A percentile compares a stretch with the other conserved stretches of the same genome.
phyloP scores from a whole-genome alignment of 768 basidiomycete genomes.

The Tulasnella sp. region DNA sequence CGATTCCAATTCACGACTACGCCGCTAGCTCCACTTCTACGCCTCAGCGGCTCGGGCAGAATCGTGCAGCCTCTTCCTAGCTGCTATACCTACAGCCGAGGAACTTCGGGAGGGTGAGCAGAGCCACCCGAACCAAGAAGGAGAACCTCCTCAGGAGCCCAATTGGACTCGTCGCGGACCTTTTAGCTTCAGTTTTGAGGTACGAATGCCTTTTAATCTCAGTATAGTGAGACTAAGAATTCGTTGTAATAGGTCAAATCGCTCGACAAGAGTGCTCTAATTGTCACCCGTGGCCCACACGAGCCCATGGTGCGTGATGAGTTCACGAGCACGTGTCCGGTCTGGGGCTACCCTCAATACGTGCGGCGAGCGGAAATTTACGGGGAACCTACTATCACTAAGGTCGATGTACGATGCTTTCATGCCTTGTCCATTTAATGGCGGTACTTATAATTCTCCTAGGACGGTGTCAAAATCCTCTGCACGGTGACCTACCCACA shows the following conservation, averaged over 20 bases:
- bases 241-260: slow-evolving; percentile 21
- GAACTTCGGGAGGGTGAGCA: slow-evolving; percentile 24
- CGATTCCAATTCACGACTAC: slow-evolving; percentile 12
- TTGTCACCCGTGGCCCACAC: slow-evolving; percentile 26
- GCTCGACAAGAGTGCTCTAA: slow-evolving; percentile 24
- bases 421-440: neutral
- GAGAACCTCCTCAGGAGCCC: slow-evolving; percentile 24
- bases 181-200: slow-evolving; percentile 29
- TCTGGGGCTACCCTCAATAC: slow-evolving; percentile 28
- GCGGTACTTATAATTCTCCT: neutral
- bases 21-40: slow-evolving; percentile 26
- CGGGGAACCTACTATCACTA: slow-evolving; percentile 23
- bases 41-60: slow-evolving; percentile 24
- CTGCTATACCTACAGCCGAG: slow-evolving; percentile 24
- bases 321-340: slow-evolving; percentile 23
- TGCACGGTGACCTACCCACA: slow-evolving; percentile 29
- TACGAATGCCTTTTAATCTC: neutral
- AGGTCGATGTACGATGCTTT: slow-evolving; percentile 16
- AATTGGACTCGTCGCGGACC: slow-evolving; percentile 23
- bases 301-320: slow-evolving; percentile 25
- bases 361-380: slow-evolving; percentile 27
- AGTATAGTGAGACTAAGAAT: neutral
- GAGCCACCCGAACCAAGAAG: slow-evolving; percentile 21
- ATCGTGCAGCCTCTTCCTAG: slow-evolving; percentile 26
- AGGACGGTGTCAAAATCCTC: slow-evolving; percentile 29